These are phyloP conservation scores for Nannochloropsis oceanica DNA, from an alignment of 108 stramenopile genomes.

Conservation along the genomic window DNA sequence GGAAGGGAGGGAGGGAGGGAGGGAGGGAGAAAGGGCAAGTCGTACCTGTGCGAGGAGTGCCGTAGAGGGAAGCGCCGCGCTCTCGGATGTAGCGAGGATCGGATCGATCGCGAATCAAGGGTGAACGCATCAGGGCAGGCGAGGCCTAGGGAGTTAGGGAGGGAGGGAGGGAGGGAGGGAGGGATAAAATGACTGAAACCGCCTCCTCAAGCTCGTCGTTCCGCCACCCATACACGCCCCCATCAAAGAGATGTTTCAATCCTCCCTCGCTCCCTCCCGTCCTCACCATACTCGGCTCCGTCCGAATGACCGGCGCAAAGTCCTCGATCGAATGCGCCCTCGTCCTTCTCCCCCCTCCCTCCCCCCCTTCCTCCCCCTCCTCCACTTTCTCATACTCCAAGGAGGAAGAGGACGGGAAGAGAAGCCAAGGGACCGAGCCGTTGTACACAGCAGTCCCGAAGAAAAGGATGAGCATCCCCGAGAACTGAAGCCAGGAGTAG, in stretches of 20 bases:
- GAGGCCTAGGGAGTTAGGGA: background rate
- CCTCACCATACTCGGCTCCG: background rate
- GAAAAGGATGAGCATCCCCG: slow-evolving; percentile 68
- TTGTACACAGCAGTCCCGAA: slow-evolving; percentile 93
- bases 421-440: slow-evolving; percentile 46
- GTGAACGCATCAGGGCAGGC: background rate
- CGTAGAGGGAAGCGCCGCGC: background rate
- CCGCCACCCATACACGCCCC: no score
- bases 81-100: background rate
- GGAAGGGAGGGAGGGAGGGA: no score
- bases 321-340: background rate
- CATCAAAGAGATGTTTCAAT: no score
- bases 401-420: background rate
- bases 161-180: background rate
- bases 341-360: background rate
- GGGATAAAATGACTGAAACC: no score
- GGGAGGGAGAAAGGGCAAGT: no score
- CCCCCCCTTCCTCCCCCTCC: background rate
- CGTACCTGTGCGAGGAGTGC: background rate
- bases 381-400: background rate
- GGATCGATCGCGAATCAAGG: background rate
- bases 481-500: slow-evolving; percentile 63
- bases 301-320: background rate
- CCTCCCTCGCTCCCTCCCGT: background rate
- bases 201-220: no score